Percentiles rank a stretch among this genome's conserved stretches.
Conservation (phyloP, 345 rosid genomes). For the Euphorbia pulcherrima region DNA sequence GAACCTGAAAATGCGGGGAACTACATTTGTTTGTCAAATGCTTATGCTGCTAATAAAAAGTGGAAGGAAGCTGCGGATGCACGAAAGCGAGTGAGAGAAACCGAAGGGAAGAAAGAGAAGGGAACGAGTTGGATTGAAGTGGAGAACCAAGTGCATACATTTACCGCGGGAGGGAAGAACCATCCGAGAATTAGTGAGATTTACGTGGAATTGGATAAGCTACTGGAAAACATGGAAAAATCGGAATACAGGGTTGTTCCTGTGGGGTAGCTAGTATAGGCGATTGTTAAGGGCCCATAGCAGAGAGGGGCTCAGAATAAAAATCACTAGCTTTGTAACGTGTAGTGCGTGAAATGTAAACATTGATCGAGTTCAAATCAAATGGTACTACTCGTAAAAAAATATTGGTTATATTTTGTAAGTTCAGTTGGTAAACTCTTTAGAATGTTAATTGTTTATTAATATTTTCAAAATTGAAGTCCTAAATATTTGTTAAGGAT, state of each 20-base stretch:
- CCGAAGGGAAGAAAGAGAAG: conserved; percentile 51
- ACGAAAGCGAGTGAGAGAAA: conserved; percentile 54
- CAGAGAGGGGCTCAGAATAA: too few species aligned
- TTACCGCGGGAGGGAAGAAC: conserved; percentile 53
- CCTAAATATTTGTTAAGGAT: conserved; percentile 69
- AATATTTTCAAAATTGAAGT: too few species aligned
- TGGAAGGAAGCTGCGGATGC: conserved; percentile 64
- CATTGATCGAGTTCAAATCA: too few species aligned
- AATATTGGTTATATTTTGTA: too few species aligned
- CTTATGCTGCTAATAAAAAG: conserved; percentile 50
- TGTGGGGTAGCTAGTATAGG: too few species aligned
- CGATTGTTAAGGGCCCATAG: too few species aligned
- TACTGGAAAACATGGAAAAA: conserved; percentile 47
- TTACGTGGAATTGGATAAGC: conserved; percentile 37
- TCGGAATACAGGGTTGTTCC: conserved; percentile 50
- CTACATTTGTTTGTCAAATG: conserved; percentile 59
- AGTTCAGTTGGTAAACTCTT: too few species aligned
- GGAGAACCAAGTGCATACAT: conserved; percentile 55
- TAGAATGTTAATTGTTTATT: too few species aligned
- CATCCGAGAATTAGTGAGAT: conserved; percentile 61
- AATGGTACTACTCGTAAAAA: too few species aligned
- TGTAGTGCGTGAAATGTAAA: too few species aligned
- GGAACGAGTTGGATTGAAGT: conserved; percentile 83
- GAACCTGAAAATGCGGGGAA: conserved; percentile 83
- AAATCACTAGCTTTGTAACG: too few species aligned